Evolutionary conservation across 306 rosid genomes (phyloP), one percentile per base, ranked within the genome.

Genomic region (Oemleria cerasiformis): DNA sequence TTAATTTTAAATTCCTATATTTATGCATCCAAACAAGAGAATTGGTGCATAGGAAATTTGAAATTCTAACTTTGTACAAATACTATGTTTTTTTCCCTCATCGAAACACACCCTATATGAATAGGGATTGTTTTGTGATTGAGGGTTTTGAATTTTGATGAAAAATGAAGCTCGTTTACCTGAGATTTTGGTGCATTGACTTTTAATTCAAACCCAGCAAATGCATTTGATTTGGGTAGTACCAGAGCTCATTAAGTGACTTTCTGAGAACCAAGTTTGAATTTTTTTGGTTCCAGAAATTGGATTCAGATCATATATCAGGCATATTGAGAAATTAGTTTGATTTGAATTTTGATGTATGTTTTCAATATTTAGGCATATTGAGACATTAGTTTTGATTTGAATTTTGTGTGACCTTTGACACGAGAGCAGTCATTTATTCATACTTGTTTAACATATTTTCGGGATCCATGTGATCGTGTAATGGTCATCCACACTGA

Each of bases 91-190:
- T n/a, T n/a, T n/a, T n/a, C n/a, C n/a, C n/a, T n/a, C n/a, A n/a
- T n/a, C n/a, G n/a, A n/a, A n/a, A n/a, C n/a, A n/a, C n/a, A n/a
- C n/a, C n/a, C n/a, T n/a, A n/a, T n/a, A 34, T 20, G 2, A 49
- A n/a, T 38, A 58, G 16, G 23, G 66, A 19, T 13, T 23, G 36
- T 30, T 5, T 75, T 43, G 39, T n/a, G n/a, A n/a, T n/a, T n/a
- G n/a, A n/a, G n/a, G 9, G 16, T 67, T 34, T n/a, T 20, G 7
- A 10, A 16, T 39, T 7, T 53, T 42, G 16, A 34, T 70, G 41
- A 23, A 10, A 70, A 70, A 73, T 40, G 21, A 25, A 9, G 36
- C 20, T 30, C 14, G 71, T 65, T 65, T 72, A 55, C 72, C 30
- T 65, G 45, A 17, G 30, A 4, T 19, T 47, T 51, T 65, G 56